These are phyloP conservation scores for Penicillium sp. DNA, from an alignment of 2,329 filamentous ascomycete species.

Conservation along the genomic window DNA sequence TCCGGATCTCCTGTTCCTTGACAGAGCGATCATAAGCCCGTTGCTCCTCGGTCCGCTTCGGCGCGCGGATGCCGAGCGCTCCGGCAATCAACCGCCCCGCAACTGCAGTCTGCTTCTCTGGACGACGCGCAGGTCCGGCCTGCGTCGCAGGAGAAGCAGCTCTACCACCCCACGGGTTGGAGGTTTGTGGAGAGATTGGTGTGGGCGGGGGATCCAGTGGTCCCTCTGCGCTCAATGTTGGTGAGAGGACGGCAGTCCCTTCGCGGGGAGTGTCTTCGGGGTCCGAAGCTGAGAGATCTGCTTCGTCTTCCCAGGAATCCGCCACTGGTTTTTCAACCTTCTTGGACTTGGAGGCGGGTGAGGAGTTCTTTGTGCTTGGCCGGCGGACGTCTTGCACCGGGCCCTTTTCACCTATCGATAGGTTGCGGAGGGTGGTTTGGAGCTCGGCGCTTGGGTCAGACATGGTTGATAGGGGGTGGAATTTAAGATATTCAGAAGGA, in stretches of 20 bases:
- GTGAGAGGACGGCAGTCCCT: conserved; percentile 29
- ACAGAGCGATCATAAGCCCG: conserved; percentile 79
- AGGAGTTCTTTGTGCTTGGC: conserved; percentile 12
- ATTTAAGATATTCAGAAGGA: background rate
- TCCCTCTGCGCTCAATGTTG: conserved; percentile 31
- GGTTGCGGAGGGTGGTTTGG: conserved; percentile 33
- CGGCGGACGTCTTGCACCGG: conserved; percentile 31
- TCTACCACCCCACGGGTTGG: conserved; percentile 20
- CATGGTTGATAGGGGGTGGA: conserved; percentile 12
- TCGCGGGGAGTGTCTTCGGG: conserved; percentile 21
- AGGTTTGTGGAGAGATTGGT: conserved; percentile 58
- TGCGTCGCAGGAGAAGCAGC: conserved; percentile 17
- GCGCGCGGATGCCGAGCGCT: conserved; percentile 77
- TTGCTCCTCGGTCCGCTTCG: conserved; percentile 84
- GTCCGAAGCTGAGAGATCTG: conserved; percentile 51
- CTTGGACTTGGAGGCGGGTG: conserved; percentile 14
- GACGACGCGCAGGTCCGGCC: conserved; percentile 48
- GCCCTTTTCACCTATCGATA: conserved; percentile 33
- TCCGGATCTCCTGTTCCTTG: conserved; percentile 80
- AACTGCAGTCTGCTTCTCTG: conserved; percentile 92
- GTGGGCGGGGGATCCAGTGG: conserved; percentile 65
- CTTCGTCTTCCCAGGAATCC: conserved; percentile 79
- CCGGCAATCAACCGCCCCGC: conserved; percentile 87
- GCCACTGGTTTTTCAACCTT: conserved; percentile 45
- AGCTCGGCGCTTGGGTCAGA: conserved; percentile 30